These are phyloP conservation scores for Camelina neglecta DNA, from an alignment of 345 rosid genomes.

Conservation along the genomic window DNA sequence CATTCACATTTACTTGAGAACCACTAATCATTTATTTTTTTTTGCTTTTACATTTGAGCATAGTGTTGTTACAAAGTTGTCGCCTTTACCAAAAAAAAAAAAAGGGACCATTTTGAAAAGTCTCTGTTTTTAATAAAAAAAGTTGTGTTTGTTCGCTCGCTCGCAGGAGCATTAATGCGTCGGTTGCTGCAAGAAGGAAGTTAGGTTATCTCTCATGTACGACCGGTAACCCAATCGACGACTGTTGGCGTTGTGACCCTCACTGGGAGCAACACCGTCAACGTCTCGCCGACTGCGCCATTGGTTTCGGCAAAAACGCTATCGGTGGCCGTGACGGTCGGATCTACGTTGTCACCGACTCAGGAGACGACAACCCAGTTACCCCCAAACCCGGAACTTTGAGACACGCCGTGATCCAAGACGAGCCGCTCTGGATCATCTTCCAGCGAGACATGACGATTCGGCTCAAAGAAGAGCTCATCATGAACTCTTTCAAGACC, in stretches of 20 bases:
- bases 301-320: slow-evolving; percentile 83
- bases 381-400: slow-evolving; percentile 75
- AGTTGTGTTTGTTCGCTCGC: neutral
- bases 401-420: slow-evolving; percentile 72
- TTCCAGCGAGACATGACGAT: slow-evolving; percentile 79
- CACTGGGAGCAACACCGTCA: slow-evolving; percentile 73
- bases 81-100: neutral
- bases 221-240: slow-evolving; percentile 80
- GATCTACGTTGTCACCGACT: slow-evolving; percentile 71
- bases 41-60: neutral
- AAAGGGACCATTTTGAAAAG: slow-evolving; percentile 7
- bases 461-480: slow-evolving; percentile 67
- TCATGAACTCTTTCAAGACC: slow-evolving; percentile 85
- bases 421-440: slow-evolving; percentile 83
- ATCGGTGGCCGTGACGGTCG: slow-evolving; percentile 77
- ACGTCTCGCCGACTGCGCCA: slow-evolving; percentile 74
- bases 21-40: neutral
- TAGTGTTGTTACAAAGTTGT: slow-evolving; percentile 17
- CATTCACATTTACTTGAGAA: neutral
- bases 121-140: slow-evolving; percentile 21
- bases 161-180: slow-evolving; percentile 67
- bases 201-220: slow-evolving; percentile 70
- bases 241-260: slow-evolving; percentile 92
- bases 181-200: slow-evolving; percentile 57
- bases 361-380: slow-evolving; percentile 63